Conservation (phyloP, 805 yeast genomes). For the Suhomyces pyralidae region DNA sequence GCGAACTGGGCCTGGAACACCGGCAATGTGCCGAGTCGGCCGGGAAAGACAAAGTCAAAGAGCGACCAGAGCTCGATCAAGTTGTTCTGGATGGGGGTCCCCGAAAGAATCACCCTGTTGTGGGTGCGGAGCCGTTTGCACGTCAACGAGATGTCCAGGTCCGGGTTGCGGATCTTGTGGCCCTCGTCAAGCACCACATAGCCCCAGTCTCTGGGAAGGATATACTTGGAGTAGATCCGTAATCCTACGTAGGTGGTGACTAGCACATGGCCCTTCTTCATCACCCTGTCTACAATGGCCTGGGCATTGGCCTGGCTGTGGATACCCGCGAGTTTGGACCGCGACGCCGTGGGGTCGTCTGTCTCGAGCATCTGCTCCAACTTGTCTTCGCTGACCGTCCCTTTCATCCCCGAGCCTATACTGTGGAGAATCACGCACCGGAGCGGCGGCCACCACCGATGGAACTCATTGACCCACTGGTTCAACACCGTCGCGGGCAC, state of each 20-base stretch:
- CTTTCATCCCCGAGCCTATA: slow-evolving; percentile 81
- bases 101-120: slow-evolving; percentile 85
- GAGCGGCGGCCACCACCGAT: slow-evolving; percentile 97
- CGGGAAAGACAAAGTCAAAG: slow-evolving; percentile 94
- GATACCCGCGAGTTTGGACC: slow-evolving; percentile 22
- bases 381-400: slow-evolving; percentile 35
- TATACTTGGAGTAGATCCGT: slow-evolving; percentile 57
- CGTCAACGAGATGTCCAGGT: slow-evolving; percentile 78
- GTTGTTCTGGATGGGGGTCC: slow-evolving; percentile 96
- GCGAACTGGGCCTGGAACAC: slow-evolving; percentile 92
- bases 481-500: slow-evolving; percentile 96
- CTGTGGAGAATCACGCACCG: slow-evolving; percentile 85
- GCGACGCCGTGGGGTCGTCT: slow-evolving; percentile 34
- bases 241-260: slow-evolving; percentile 92
- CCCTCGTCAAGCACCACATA: slow-evolving; percentile 94
- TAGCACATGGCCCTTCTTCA: slow-evolving; percentile 72
- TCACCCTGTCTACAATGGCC: slow-evolving; percentile 54
- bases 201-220: slow-evolving; percentile 78
- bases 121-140: slow-evolving; percentile 83
- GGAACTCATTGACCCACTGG: slow-evolving; percentile 97
- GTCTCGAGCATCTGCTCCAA: slow-evolving; percentile 51
- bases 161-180: slow-evolving; percentile 93
- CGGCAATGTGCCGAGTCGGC: slow-evolving; percentile 90
- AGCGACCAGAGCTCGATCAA: slow-evolving; percentile 89
- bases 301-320: slow-evolving; percentile 39